Base-by-base conservation (phyloP, 2,329 filamentous ascomycete genomes). In the Phyllosticta paracitricarpa region DNA sequence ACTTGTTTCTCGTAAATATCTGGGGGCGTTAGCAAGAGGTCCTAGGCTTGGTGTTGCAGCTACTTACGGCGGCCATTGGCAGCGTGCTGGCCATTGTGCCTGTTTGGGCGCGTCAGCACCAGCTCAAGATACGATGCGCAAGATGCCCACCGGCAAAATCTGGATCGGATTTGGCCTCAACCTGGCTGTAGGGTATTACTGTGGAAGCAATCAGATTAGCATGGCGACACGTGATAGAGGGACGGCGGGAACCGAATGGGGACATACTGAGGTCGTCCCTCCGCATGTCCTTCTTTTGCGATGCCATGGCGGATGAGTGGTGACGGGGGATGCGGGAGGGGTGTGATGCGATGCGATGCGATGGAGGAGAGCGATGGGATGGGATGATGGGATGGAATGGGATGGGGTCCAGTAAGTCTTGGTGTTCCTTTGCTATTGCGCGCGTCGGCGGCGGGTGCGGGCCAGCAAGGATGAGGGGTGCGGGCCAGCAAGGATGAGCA, bases 1-100 rank as follows among this genome's bases (percentile, higher is more conserved):
- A 94, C 82, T 89, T 89, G 78, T 96, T 96, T 67, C 91, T 84
- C 68, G 89, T 94, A 73, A 96, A 94, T 82, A 96, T 95, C 82
- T 85, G 65, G 63, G 61, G 58, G 40, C 40, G 40, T 48, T 48
- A 48, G 17, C 40, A 5, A 48, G 14, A 48, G 14, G 5, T 48
- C 12, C 5, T n/a, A 6, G n/a, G 14, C 12, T n/a, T 48, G 14
- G n/a, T 48, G 40, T n/a, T 17, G 40, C 40, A n/a, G 7, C 17
- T n/a, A 79, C 80, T 74, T 78, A 86, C 84, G 65, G 92, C 92
- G 62, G 90, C 91, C 93, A 97, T 97, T 63, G 93, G 93, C 71
- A 97, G 80, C 40, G 92, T 95, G 71, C 87, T 93, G 59, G 82
- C 79, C 77, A 87, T 81, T 56, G 83, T 84, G 68, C 81, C 82